Evolutionary conservation across 2,329 filamentous ascomycete genomes (phyloP).

Genomic region (Microdochium bolleyi): DNA sequence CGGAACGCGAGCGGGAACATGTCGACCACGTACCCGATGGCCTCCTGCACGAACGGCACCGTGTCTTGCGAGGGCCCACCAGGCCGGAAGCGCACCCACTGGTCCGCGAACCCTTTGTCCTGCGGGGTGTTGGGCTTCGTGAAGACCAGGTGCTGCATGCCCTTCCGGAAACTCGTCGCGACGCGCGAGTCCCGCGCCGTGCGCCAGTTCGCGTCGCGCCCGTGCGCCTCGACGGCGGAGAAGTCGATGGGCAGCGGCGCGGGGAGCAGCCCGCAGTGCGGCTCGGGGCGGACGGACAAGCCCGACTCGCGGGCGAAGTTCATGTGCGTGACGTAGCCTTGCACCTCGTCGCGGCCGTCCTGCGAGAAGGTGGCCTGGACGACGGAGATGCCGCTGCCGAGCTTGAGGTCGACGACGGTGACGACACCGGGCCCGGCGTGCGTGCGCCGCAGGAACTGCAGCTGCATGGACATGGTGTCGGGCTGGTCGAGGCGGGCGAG

Average conservation of each 20-base stretch:
- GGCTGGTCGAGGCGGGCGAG: conserved; percentile 19
- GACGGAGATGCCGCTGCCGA: conserved; percentile 30
- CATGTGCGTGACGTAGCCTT: conserved; percentile 12
- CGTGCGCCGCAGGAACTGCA: conserved; percentile 32
- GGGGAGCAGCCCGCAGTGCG: conserved; percentile 1
- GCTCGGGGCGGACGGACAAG: background rate
- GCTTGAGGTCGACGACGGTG: conserved; percentile 31
- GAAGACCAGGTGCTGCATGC: background rate
- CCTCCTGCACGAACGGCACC: conserved; percentile 45
- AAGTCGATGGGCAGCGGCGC: background rate
- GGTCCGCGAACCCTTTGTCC: background rate
- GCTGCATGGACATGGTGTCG: conserved; percentile 29
- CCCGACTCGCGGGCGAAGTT: conserved; percentile 15
- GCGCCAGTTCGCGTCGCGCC: background rate
- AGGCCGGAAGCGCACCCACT: background rate
- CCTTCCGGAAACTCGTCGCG: background rate
- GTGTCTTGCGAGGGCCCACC: background rate
- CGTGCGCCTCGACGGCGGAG: conserved; percentile 1
- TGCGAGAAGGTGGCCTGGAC: conserved; percentile 35
- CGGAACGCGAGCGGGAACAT: conserved; percentile 39
- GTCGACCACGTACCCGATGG: conserved; percentile 52
- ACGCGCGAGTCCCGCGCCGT: background rate
- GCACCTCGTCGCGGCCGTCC: conserved; percentile 24
- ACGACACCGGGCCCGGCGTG: conserved; percentile 6
- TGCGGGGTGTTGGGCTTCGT: background rate